phyloP scores from a whole-genome alignment of 495 filamentous ascomycete genomes.

The Penicillium samsonianum region DNA sequence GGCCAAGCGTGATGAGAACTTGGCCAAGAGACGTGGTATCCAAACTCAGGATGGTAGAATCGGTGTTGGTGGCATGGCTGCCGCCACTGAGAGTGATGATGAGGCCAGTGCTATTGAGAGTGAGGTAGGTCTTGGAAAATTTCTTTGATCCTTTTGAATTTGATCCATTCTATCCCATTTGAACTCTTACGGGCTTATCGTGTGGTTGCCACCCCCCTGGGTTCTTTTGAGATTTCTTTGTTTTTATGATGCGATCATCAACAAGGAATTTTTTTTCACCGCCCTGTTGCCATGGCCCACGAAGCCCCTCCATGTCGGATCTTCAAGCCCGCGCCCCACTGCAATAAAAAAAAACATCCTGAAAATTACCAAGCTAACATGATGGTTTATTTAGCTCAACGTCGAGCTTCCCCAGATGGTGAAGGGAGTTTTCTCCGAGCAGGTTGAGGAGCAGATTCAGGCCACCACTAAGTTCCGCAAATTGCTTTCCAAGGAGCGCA shows the following conservation, averaged over 20 bases:
- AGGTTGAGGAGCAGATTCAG: constrained; percentile 96
- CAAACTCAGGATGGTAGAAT: constrained; percentile 67
- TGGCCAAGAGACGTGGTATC: constrained; percentile 97
- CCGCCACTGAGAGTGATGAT: constrained; percentile 94
- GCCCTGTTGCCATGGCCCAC: constrained; percentile 39
- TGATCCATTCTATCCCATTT: constrained; percentile 16
- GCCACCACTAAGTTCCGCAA: constrained; percentile 99
- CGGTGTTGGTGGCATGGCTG: constrained; percentile 81
- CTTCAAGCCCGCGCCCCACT: constrained; percentile 25
- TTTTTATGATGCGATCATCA: constrained; percentile 38
- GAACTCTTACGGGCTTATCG: constrained; percentile 2
- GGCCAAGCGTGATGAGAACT: constrained; percentile 95
- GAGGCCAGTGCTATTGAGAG: constrained; percentile 90
- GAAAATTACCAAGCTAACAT: constrained; percentile 36
- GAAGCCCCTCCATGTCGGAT: constrained; percentile 29
- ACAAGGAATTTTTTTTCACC: constrained; percentile 46
- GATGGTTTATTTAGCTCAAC: constrained; percentile 68
- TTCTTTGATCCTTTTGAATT: constrained; percentile 15
- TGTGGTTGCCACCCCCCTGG: constrained; percentile 11
- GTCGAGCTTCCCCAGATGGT: constrained; percentile 99
- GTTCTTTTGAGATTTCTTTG: constrained; percentile 18
- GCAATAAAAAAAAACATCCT: constrained; percentile 12
- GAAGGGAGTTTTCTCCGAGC: constrained; percentile 93
- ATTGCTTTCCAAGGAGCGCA: constrained; percentile 96
- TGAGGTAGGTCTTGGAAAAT: constrained; percentile 69